Evolutionary conservation across 1,284 basidiomycete species (phyloP).

Genomic region (Schizophyllum amplum): DNA sequence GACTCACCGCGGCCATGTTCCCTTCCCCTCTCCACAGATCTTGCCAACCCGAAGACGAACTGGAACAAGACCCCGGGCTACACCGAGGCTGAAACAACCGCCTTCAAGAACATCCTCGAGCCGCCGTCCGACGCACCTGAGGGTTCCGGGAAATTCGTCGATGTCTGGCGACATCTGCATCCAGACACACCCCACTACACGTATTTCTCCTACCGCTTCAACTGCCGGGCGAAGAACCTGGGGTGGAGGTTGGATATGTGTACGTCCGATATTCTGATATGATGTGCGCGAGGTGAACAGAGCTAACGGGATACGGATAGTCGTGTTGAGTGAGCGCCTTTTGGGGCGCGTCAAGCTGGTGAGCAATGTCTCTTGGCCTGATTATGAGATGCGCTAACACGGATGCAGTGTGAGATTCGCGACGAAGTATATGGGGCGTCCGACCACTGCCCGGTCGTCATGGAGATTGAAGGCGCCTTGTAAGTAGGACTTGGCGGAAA

Average conservation of each 20-base stretch:
- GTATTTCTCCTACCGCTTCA: conserved; percentile 82
- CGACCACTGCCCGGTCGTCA: conserved; percentile 74
- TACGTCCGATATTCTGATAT: too few species aligned
- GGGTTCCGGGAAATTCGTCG: conserved; percentile 50
- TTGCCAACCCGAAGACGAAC: conserved; percentile 57
- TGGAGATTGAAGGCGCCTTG: conserved; percentile 49
- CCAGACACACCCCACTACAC: conserved; percentile 68
- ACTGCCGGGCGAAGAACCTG: conserved; percentile 72
- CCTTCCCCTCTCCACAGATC: conserved; percentile 40
- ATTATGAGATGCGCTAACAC: conserved; percentile 1
- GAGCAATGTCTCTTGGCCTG: conserved; percentile 9
- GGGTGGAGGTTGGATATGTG: conserved; percentile 87
- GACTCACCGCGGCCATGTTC: not conserved
- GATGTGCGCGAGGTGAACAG: too few species aligned
- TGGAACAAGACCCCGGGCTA: conserved; percentile 80
- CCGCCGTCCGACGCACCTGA: conserved; percentile 25
- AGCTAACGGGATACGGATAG: conserved; percentile 26
- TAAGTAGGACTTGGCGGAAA: conserved; percentile 15
- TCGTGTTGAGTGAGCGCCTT: conserved; percentile 65
- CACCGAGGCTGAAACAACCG: conserved; percentile 70
- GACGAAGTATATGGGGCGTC: conserved; percentile 81
- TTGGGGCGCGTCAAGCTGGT: conserved; percentile 53
- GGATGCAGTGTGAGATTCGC: conserved; percentile 64
- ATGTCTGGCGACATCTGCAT: conserved; percentile 76
- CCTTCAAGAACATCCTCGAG: conserved; percentile 57